These are phyloP conservation scores for Prunus armeniaca DNA, from an alignment of 306 rosid genomes.

Conservation along the genomic window DNA sequence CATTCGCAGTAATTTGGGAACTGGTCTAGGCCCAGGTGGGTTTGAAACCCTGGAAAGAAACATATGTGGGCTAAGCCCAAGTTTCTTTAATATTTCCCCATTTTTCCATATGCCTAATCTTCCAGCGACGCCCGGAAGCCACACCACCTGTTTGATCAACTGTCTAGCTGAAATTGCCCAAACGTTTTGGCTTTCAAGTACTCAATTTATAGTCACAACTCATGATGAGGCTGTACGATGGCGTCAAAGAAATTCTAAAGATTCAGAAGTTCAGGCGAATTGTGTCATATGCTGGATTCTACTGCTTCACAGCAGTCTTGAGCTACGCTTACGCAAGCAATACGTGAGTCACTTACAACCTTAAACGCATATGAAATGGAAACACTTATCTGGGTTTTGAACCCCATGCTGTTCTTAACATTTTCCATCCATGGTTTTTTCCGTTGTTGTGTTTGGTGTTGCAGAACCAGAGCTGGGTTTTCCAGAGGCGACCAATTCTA, in stretches of 20 bases:
- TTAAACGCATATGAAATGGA: neutral
- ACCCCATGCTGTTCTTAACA: slow-evolving; percentile 10
- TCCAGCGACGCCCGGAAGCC: neutral
- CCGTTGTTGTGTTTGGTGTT: slow-evolving; percentile 21
- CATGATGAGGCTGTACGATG: slow-evolving; percentile 30
- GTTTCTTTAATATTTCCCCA: neutral
- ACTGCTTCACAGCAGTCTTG: slow-evolving; percentile 59
- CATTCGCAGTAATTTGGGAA: too few species aligned
- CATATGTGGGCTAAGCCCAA: neutral
- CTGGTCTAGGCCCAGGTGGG: too few species aligned
- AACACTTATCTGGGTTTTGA: neutral
- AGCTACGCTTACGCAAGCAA: slow-evolving; percentile 70
- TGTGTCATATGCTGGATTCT: slow-evolving; percentile 82
- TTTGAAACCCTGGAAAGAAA: neutral
- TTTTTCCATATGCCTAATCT: neutral
- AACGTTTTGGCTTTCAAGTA: slow-evolving; percentile 18
- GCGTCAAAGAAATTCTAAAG: slow-evolving; percentile 60
- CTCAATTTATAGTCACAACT: slow-evolving; percentile 17
- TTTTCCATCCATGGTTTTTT: neutral
- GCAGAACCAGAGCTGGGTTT: slow-evolving; percentile 93
- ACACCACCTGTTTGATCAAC: slow-evolving; percentile 27
- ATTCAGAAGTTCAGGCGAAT: slow-evolving; percentile 79
- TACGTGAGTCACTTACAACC: slow-evolving; percentile 52
- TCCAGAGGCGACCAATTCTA: slow-evolving; percentile 94
- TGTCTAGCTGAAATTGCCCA: slow-evolving; percentile 16